Conservation (phyloP, 345 rosid species). For the Kernera saxatilis region DNA sequence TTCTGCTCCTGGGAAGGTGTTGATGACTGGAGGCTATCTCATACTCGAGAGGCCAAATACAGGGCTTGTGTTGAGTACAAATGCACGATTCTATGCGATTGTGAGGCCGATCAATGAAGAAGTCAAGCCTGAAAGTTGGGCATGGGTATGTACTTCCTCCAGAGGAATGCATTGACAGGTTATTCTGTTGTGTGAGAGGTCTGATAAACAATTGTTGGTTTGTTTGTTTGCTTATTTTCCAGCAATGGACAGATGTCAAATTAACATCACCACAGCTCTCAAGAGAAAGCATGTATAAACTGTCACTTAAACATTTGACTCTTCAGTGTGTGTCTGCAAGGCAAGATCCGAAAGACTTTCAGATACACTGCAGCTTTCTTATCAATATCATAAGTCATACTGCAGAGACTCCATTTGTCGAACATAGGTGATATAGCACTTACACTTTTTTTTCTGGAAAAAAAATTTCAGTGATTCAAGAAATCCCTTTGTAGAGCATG, state of each 20-base stretch:
- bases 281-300: constrained; percentile 75
- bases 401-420: neutral
- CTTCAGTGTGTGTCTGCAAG: constrained; percentile 65
- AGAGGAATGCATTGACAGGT: neutral
- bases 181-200: neutral
- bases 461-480: constrained; percentile 52
- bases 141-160: constrained; percentile 54
- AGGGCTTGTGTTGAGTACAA: constrained; percentile 87
- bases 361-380: neutral
- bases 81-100: constrained; percentile 88
- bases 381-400: neutral
- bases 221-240: constrained; percentile 4
- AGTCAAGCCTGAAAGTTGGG: constrained; percentile 71
- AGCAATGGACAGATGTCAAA: constrained; percentile 86
- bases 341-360: constrained; percentile 35
- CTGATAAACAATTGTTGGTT: neutral
- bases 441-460: constrained; percentile 1
- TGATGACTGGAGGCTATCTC: constrained; percentile 92
- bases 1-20: constrained; percentile 98
- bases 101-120: constrained; percentile 68
- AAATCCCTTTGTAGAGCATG: constrained; percentile 90
- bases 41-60: constrained; percentile 91
- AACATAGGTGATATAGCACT: constrained; percentile 5
- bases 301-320: constrained; percentile 56
- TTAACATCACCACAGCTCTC: constrained; percentile 87